Conservation (phyloP, 164 flowering plant species). For the Umbilicus rupestris region DNA sequence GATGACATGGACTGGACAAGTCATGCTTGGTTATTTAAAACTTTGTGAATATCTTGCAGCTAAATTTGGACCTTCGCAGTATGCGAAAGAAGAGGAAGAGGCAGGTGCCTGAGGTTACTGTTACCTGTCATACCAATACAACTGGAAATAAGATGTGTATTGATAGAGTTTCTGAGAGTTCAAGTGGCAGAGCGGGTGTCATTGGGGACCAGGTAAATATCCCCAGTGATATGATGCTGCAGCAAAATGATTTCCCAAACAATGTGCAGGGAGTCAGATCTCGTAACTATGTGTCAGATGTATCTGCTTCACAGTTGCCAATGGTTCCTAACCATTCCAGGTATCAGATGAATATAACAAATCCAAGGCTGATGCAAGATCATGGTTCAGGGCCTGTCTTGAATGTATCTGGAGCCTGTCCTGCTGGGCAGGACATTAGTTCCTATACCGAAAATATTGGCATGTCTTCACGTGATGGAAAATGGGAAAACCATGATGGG, state of each 20-base stretch:
- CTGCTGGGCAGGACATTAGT: slow-evolving; percentile 49
- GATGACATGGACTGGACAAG: background rate
- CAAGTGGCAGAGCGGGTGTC: slow-evolving; percentile 27
- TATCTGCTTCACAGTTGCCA: slow-evolving; percentile 34
- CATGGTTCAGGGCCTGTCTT: slow-evolving; percentile 32
- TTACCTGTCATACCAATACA: slow-evolving; percentile 43
- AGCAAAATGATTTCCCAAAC: slow-evolving; percentile 30
- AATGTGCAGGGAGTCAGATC: slow-evolving; percentile 27
- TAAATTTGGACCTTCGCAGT: slow-evolving; percentile 44
- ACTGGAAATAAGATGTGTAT: slow-evolving; percentile 72
- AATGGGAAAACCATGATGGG: slow-evolving; percentile 60
- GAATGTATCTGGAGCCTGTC: slow-evolving; percentile 32
- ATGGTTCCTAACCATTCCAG: slow-evolving; percentile 32
- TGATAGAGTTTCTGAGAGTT: slow-evolving; percentile 51
- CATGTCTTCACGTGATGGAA: slow-evolving; percentile 38
- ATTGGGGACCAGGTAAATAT: slow-evolving; percentile 36
- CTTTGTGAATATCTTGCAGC: slow-evolving; percentile 62
- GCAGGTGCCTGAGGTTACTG: slow-evolving; percentile 54
- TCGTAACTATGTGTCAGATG: slow-evolving; percentile 34
- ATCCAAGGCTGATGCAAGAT: slow-evolving; percentile 42
- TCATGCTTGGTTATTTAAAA: background rate
- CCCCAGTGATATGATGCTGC: slow-evolving; percentile 20
- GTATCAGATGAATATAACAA: slow-evolving; percentile 34
- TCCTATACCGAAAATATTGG: slow-evolving; percentile 44
- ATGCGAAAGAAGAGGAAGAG: slow-evolving; percentile 58